Base-by-base conservation (phyloP, 345 rosid genomes). In the Raphanus raphanistrum region DNA sequence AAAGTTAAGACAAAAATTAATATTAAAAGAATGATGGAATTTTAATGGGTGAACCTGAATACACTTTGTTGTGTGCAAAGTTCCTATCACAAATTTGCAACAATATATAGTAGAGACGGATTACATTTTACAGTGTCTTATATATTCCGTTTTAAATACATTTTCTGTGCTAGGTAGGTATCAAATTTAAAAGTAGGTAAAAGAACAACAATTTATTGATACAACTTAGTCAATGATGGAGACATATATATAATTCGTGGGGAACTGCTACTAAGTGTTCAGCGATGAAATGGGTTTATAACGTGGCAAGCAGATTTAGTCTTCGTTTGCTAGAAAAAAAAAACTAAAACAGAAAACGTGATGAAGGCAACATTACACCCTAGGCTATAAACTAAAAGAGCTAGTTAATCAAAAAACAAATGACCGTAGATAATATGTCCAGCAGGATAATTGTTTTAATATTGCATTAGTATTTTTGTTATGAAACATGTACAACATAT, bases 311-410 rank as follows among this genome's bases (percentile, higher is more conserved):
- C 76, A 71, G 76, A 55, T 57, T 64, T 76, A 62, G n/a, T 33
- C 55, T 76, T 69, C 62, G 17, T 68, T 5, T 68, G 45, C 10
- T 10, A 26, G 35, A 8, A 21, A 8, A 7, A 16, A 48, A 7
- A 31, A 15, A 21, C 48, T 28, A 54, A 17, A 17, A 74, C 76
- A 71, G 76, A 77, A 77, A 77, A 71, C 80, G 76, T 77, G 80
- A 71, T 38, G 80, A 71, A 71, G 80, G 80, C 76, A 77, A 77
- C 80, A 63, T 52, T 70, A 76, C 74, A 68, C 67, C 58, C n/a
- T 66, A 55, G 16, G 50, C 15, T 43, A 36, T 36, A 36, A 36
- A 36, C 43, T 70, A 10, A 73, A 36, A 54, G 52, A 73, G 70
- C 50, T 48, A 68, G 17, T 48, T 48, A 63, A 4, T 13, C 4